These are phyloP conservation scores for Wallacemonas collosoma DNA, from an alignment of 208 protist genomes.

Conservation along the genomic window DNA sequence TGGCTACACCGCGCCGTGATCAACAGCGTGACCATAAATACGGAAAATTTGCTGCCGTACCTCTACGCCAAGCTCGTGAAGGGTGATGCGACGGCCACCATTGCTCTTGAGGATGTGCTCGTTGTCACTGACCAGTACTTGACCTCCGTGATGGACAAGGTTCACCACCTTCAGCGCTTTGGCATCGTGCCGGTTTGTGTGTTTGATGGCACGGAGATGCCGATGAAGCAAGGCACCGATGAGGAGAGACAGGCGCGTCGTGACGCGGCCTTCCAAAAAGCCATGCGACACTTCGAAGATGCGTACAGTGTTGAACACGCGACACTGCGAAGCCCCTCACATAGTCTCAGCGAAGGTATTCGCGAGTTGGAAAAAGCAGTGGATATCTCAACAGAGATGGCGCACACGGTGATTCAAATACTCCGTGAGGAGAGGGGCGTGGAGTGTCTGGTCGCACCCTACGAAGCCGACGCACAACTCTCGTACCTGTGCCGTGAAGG, in stretches of 20 bases:
- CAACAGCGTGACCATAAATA: slow-evolving; percentile 41
- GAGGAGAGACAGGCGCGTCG: slow-evolving; percentile 47
- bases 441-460: slow-evolving; percentile 98
- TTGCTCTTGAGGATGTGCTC: slow-evolving; percentile 35
- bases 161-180: slow-evolving; percentile 51
- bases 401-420: slow-evolving; percentile 73
- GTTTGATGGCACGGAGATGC: slow-evolving; percentile 83
- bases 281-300: slow-evolving; percentile 44
- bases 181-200: slow-evolving; percentile 77
- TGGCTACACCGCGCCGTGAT: slow-evolving; percentile 78
- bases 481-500: slow-evolving; percentile 93
- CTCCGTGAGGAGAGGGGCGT: slow-evolving; percentile 62
- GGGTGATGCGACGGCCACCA: background rate
- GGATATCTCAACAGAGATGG: slow-evolving; percentile 80
- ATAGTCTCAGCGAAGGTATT: slow-evolving; percentile 13
- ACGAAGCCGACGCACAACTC: slow-evolving; percentile 99
- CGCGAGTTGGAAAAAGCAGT: slow-evolving; percentile 57
- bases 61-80: slow-evolving; percentile 28
- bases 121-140: slow-evolving; percentile 39
- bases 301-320: slow-evolving; percentile 29
- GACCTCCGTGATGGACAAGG: slow-evolving; percentile 36
- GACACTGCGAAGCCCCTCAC: slow-evolving; percentile 5
- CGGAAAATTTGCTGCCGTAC: slow-evolving; percentile 26
- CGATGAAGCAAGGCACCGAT: slow-evolving; percentile 76
- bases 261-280: slow-evolving; percentile 32